A percentile compares a stretch with the other conserved stretches of the same genome.
Conservation (phyloP, 2,329 filamentous ascomycete species). For the Sporothrix pseudoabietina region DNA sequence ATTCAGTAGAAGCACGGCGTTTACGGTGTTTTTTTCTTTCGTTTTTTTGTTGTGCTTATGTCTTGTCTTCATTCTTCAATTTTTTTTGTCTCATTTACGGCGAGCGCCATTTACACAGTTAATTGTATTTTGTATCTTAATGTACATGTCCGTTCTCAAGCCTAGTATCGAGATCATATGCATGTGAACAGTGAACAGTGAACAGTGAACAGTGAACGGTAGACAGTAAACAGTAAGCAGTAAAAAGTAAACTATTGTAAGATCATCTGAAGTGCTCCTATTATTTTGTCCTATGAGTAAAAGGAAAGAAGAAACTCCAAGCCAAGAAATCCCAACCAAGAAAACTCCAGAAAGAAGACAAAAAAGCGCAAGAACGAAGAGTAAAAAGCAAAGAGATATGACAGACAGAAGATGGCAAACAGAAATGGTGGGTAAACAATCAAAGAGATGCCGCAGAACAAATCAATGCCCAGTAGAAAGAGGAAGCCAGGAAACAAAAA, state of each 20-base stretch:
- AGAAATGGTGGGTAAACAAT: background rate
- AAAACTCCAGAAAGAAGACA: constrained; percentile 17
- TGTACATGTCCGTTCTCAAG: background rate
- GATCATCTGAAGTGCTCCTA: constrained; percentile 19
- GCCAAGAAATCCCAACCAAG: constrained; percentile 16
- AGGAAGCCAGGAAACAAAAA: constrained; percentile 1
- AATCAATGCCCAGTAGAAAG: constrained; percentile 7
- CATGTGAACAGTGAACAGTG: background rate
- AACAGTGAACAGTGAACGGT: background rate
- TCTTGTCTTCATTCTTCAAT: constrained; percentile 4
- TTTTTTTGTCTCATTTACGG: constrained; percentile 19
- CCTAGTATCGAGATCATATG: background rate
- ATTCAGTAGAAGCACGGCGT: constrained; percentile 20
- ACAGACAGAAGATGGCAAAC: constrained; percentile 17
- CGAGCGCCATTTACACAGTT: constrained; percentile 20
- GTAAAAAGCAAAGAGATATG: constrained; percentile 23
- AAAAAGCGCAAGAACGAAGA: background rate
- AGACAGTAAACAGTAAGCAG: too few species aligned
- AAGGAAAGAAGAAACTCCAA: constrained; percentile 17
- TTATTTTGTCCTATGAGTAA: constrained; percentile 22
- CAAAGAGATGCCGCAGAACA: constrained; percentile 8
- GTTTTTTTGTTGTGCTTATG: background rate
- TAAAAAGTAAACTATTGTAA: too few species aligned
- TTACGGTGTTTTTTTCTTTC: background rate
- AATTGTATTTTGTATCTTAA: constrained; percentile 6